Evolutionary conservation across 305 asterid genomes (phyloP), one percentile per base, ranked within the genome.

Genomic region (Rubia tinctorum): DNA sequence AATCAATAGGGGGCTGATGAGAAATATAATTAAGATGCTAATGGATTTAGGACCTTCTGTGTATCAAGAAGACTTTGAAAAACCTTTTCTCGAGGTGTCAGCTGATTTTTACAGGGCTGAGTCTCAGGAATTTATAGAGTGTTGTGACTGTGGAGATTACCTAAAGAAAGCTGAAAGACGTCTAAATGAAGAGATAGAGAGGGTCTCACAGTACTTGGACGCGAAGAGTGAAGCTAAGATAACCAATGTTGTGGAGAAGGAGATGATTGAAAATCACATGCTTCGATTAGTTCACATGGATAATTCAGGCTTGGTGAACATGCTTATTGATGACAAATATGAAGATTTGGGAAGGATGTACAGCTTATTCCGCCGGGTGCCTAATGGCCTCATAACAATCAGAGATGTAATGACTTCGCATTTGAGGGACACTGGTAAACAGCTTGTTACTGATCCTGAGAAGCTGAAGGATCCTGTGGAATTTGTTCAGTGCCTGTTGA

Each of bases 321-420:
- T 85, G 87, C 82, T 85, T 63, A 39, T 80, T 62, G 82, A 83
- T 73, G 87, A 85, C 72, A 85, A 83, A 71, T 83, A 81, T 53
- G 84, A 80, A 3, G 89, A 85, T 78, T 79, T 85, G 82, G 81
- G 84, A 42, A 75, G 87, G 80, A 85, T 85, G 86, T 85, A 85
- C 75, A 78, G 44, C 77, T 77, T 85, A 78, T 85, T 85, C 65
- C 77, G 78, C 40, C 78, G 89, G 68, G 89, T 85, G 56, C 66
- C 84, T 5, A 78, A 83, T 66, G 89, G 89, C 53, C 87, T 85
- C 18, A 65, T 77, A 18, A 73, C 84, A 39, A 75, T 82, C 40
- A 77, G 82, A 76, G 87, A 80, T 63, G 87, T 85, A 58, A 82
- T 85, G 87, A 85, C 87, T 51, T 73, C 84, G 43, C 87, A 85